Base-by-base conservation (phyloP, 345 rosid species). In the Euclidium syriacum region DNA sequence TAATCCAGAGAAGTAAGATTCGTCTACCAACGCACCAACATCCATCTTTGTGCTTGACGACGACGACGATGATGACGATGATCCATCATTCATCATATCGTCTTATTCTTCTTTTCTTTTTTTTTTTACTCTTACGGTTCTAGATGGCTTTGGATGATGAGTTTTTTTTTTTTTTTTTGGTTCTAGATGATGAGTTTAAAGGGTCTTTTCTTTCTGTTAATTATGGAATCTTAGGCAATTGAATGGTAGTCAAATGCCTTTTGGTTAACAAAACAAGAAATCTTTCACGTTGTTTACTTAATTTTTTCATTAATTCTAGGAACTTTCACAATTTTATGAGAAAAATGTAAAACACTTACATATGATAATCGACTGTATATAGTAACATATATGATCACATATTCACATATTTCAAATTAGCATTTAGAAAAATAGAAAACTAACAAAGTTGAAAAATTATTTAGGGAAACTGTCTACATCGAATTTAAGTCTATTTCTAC, bases 1-100 rank as follows among this genome's bases (percentile, higher is more conserved):
- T 6, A 78, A 34, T 14, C 73, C 73, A 1, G 77, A 70, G 60
- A 76, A 73, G 67, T 74, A 83, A 19, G 69, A 19, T 38, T 78
- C 83, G 43, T 83, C 80, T 7, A 71, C 73, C 5, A 52, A 44
- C 3, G 58, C 43, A 19, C 49, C 66, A 1, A 27, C 14, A 34
- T 52, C 52, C 65, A 32, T 11, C 10, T 57, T 71, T 24, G 50
- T 12, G 47, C 2, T 38, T 40, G 66, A 39, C 5, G 70, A 58
- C 20, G 72, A 58, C 27, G 70, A 65, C 6, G 73, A 68, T 33
- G 68, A 67, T 33, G 73, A 60, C 1, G 74, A 39, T 39, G 43
- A 55, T 47, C 70, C 70, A 23, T 63, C 58, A 23, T 48, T 55
- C 64, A 62, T 54, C 34, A 0, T 69, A 10, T 18, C 19, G 9